Conservation (phyloP, 208 protist species). For the Trypanosoma mega region DNA sequence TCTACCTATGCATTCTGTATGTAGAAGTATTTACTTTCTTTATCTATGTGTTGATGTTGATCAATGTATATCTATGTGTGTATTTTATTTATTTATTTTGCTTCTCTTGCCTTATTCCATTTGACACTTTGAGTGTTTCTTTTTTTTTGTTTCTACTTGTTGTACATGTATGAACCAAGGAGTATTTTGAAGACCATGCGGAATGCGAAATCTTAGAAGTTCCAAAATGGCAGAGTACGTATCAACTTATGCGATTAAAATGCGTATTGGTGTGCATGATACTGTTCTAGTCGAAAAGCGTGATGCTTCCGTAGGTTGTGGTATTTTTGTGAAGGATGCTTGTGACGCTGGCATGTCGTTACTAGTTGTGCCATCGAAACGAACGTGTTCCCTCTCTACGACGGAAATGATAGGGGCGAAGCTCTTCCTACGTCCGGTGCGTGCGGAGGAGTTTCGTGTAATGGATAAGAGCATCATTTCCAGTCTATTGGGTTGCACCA, state of each 20-base stretch:
- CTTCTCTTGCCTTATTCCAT: neutral
- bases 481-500: conserved; percentile 36
- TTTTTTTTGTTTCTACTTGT: neutral
- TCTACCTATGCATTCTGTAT: too few species aligned
- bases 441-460: neutral
- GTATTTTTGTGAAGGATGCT: conserved; percentile 82
- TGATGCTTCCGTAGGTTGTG: conserved; percentile 60
- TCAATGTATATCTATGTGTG: neutral
- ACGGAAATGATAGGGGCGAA: conserved; percentile 47
- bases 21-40: too few species aligned
- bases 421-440: neutral
- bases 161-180: neutral
- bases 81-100: neutral
- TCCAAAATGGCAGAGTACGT: conserved; percentile 85
- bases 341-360: conserved; percentile 80
- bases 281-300: conserved; percentile 81
- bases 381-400: conserved; percentile 48
- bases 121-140: neutral
- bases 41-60: too few species aligned
- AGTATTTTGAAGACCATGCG: conserved; percentile 4
- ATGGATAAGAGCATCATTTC: conserved; percentile 57
- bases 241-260: conserved; percentile 82
- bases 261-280: conserved; percentile 76
- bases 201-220: conserved; percentile 44
- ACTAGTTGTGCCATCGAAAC: conserved; percentile 70